Percentiles rank a stretch among this genome's conserved stretches.
These are phyloP conservation scores for Aspergillus fructus DNA, from an alignment of 2,329 filamentous ascomycete genomes.

Conservation along the genomic window DNA sequence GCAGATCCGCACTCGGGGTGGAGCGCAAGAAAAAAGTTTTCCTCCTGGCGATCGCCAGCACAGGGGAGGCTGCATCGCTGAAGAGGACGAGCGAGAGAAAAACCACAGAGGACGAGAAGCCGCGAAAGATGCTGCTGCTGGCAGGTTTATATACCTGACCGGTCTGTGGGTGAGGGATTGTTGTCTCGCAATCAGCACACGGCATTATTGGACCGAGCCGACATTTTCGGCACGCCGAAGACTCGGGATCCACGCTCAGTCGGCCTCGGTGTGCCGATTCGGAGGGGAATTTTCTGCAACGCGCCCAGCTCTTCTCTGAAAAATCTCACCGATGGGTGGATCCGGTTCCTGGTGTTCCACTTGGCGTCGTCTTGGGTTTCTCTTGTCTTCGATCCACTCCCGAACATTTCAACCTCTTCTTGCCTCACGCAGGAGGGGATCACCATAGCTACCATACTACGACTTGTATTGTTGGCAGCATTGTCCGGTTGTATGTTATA, in stretches of 20 bases:
- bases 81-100: not conserved
- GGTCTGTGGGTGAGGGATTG: not conserved
- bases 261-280: conserved; percentile 14
- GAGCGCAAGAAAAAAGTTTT: conserved; percentile 4
- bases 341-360: not conserved
- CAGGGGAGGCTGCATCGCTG: not conserved
- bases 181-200: not conserved
- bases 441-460: no score
- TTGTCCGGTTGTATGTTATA: not conserved
- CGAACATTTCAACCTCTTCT: not conserved
- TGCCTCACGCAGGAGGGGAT: not conserved
- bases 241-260: conserved; percentile 1
- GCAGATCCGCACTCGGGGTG: conserved; percentile 4
- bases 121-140: not conserved
- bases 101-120: not conserved
- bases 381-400: not conserved
- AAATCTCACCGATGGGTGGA: conserved; percentile 7
- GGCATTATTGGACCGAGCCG: conserved; percentile 1
- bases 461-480: not conserved
- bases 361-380: not conserved
- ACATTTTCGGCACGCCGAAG: conserved; percentile 10
- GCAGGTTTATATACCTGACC: not conserved
- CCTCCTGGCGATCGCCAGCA: conserved; percentile 4
- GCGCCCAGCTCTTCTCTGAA: not conserved
- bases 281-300: conserved; percentile 1